A percentile compares a stretch with the other conserved stretches of the same genome.
Evolutionary conservation across 2,329 filamentous ascomycete genomes (phyloP).

Genomic region (Phialocephala sp.): DNA sequence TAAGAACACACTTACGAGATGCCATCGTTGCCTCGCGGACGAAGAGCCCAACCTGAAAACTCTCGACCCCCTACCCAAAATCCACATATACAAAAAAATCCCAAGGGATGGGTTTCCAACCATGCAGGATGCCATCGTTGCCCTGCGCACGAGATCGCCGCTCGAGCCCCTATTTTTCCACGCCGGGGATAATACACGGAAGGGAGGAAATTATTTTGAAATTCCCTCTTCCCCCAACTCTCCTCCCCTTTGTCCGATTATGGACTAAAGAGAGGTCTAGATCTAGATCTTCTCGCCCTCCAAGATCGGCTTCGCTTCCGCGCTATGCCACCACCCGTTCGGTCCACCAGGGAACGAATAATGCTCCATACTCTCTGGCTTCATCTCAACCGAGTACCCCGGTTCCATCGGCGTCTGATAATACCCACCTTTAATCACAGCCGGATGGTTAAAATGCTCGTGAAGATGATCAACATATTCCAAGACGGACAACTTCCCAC

Average conservation of each 20-base stretch:
- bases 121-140: conserved; percentile 35
- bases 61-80: conserved; percentile 33
- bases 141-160: conserved; percentile 25
- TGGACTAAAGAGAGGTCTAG: neutral
- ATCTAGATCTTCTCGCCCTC: conserved; percentile 43
- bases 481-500: conserved; percentile 78
- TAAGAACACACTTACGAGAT: conserved; percentile 27
- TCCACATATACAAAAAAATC: conserved; percentile 11
- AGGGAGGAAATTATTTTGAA: conserved; percentile 12
- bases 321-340: conserved; percentile 83
- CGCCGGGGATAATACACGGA: neutral
- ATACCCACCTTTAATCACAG: conserved; percentile 81
- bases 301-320: conserved; percentile 48
- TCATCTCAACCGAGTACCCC: conserved; percentile 95
- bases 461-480: conserved; percentile 95
- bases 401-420: conserved; percentile 84
- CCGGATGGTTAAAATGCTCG: conserved; percentile 88
- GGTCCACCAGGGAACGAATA: conserved; percentile 79
- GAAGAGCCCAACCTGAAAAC: conserved; percentile 41
- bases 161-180: neutral
- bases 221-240: conserved; percentile 6
- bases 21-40: conserved; percentile 41
- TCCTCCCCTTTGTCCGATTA: neutral
- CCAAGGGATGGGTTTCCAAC: neutral
- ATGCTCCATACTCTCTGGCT: conserved; percentile 80